Conservation (phyloP, 306 rosid genomes). For the Quercus suber region DNA sequence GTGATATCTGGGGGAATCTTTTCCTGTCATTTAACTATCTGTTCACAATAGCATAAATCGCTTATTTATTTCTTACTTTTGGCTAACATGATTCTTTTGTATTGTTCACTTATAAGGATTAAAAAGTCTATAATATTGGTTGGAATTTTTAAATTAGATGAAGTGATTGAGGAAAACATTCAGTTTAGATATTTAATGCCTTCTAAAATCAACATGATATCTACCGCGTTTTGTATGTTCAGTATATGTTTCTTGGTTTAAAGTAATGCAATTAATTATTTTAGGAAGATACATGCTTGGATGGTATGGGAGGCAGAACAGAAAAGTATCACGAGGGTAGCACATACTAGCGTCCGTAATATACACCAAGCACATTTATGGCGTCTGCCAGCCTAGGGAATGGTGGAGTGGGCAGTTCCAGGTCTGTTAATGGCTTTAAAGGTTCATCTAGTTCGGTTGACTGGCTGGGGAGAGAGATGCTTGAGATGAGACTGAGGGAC, state of each 20-base stretch:
- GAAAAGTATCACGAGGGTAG: conserved; percentile 14
- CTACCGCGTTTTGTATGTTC: not conserved
- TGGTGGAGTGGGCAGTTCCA: conserved; percentile 89
- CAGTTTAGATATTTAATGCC: not conserved
- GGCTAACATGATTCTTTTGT: no score
- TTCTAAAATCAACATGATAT: not conserved
- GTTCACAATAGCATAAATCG: not conserved
- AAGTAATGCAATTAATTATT: conserved; percentile 10
- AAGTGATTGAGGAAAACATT: not conserved
- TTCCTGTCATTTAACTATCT: not conserved
- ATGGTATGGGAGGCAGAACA: conserved; percentile 29
- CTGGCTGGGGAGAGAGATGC: conserved; percentile 99
- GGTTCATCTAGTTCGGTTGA: conserved; percentile 86
- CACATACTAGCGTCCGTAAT: conserved; percentile 21
- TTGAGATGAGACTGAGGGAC: conserved; percentile 81
- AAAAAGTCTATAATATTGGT: not conserved
- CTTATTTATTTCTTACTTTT: no score
- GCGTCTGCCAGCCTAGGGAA: conserved; percentile 89
- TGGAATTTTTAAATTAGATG: not conserved
- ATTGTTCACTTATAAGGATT: not conserved
- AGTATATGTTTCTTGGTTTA: not conserved
- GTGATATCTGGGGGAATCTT: not conserved
- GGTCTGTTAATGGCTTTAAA: conserved; percentile 79
- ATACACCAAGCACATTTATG: conserved; percentile 36
- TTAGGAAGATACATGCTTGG: conserved; percentile 34